Evolutionary conservation across 2,329 filamentous ascomycete genomes (phyloP), one percentile per base, ranked within the genome.

Genomic region (Atkinsonella hypoxylon): DNA sequence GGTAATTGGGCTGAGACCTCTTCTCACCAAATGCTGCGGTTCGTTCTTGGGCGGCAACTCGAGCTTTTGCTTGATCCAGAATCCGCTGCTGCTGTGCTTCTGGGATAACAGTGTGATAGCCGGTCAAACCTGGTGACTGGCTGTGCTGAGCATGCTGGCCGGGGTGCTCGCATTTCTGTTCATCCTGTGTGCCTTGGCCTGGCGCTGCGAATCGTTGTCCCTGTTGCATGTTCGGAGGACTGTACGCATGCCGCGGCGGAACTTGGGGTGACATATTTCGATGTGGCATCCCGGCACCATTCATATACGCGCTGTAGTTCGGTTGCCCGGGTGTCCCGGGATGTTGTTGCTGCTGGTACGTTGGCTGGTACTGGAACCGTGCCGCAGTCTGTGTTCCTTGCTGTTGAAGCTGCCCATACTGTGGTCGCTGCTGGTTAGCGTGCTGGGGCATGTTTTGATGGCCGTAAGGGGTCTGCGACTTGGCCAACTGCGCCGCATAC

Each of bases 391-490:
- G 69, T 10, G 67, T 70, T 26, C 65, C 69, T 31, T 69, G 64
- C 51, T 69, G 72, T 22, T 66, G 65, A 55, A 67, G 71, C 57
- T 68, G 68, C 3, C 59, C 59, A 41, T 69, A 70, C 50, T 71
- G 71, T 26, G 70, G 52, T 49, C 75, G 70, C 53, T 66, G 70
- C 54, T 74, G 76, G 41, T 64, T 69, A 32, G 68, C 68, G 53
- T 71, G 78, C 44, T 75, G 69, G 10, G 67, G 67, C 63, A 76
- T 71, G 53, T 67, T 71, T 53, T 75, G 69, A 51, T 79, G 76
- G 11, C 73, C 71, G 51, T 76, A 79, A 0, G 73, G 70, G 8
- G 71, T 71, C 51, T 76, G 73, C 11, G 72, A 66, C 59, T 81
- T 80, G 46, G 69, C 71, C 48, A 77, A 65, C 56, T 75, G 74